These are phyloP conservation scores for Pythium oligandrum DNA, from an alignment of 352 stramenopile species.

Conservation along the genomic window DNA sequence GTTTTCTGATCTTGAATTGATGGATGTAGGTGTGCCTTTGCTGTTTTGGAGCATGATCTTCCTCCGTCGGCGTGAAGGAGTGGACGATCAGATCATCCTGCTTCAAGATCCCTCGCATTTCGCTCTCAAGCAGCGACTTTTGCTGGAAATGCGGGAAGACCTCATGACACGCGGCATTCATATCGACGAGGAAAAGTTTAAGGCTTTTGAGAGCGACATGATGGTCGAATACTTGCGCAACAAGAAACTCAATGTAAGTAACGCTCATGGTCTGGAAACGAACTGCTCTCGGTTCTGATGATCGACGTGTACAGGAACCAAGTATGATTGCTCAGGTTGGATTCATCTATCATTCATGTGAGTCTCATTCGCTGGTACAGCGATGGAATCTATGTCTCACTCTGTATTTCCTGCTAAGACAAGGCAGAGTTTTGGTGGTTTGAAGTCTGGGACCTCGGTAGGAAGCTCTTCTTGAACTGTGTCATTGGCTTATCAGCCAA, in stretches of 20 bases:
- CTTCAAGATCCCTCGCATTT: constrained; percentile 31
- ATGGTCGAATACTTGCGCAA: constrained; percentile 51
- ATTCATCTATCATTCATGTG: constrained; percentile 80
- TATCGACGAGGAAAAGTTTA: constrained; percentile 41
- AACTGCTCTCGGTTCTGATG: background rate
- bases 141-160: constrained; percentile 45
- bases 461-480: constrained; percentile 72
- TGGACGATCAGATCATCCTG: constrained; percentile 46
- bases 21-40: constrained; percentile 49
- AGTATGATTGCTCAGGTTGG: constrained; percentile 68
- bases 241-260: constrained; percentile 42
- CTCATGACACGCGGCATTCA: constrained; percentile 31
- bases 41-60: constrained; percentile 68
- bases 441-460: constrained; percentile 67
- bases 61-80: constrained; percentile 37
- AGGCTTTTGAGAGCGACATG: constrained; percentile 44
- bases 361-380: constrained; percentile 4
- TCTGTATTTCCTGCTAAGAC: constrained; percentile 22
- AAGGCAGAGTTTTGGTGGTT: constrained; percentile 68
- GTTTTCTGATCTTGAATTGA: background rate
- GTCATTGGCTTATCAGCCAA: constrained; percentile 59
- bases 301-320: constrained; percentile 35
- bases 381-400: too few species aligned
- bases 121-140: constrained; percentile 36
- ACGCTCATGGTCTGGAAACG: background rate